Conservation (phyloP, 179 eudicot genomes). For the Heliamphora pulchella region DNA sequence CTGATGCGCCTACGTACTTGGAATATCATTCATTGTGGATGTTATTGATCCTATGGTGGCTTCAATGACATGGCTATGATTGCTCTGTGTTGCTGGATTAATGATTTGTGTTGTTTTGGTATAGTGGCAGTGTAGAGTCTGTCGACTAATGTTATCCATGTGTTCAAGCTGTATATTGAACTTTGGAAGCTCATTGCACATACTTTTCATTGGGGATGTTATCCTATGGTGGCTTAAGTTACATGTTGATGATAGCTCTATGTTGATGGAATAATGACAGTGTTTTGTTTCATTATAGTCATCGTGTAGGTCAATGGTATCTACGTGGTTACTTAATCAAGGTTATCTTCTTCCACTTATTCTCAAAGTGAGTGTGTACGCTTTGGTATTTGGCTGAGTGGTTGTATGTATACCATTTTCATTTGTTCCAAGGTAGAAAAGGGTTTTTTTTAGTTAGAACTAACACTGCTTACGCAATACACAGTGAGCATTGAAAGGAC, state of each 20-base stretch:
- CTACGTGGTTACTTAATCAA: background rate
- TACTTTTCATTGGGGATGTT: background rate
- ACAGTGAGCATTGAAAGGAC: background rate
- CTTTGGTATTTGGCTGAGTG: slow-evolving; percentile 3
- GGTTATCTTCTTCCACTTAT: background rate
- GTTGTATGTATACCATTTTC: background rate
- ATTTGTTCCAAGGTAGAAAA: background rate
- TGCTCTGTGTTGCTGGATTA: background rate
- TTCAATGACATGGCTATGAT: background rate
- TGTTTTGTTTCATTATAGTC: background rate
- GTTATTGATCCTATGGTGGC: slow-evolving; percentile 1
- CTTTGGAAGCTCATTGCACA: background rate
- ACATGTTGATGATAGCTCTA: slow-evolving; percentile 1
- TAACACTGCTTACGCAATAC: background rate
- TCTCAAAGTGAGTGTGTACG: background rate
- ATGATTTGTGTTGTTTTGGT: background rate
- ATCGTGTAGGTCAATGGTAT: background rate
- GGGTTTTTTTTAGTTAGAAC: background rate
- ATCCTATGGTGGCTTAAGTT: background rate
- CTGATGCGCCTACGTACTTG: background rate
- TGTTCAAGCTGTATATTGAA: background rate
- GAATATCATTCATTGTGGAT: too few relatives aligned
- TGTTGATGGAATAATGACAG: background rate
- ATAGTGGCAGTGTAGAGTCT: background rate
- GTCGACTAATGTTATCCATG: background rate